Evolutionary conservation across 2,329 filamentous ascomycete genomes (phyloP).

Genomic region (Macroventuria anomochaeta): DNA sequence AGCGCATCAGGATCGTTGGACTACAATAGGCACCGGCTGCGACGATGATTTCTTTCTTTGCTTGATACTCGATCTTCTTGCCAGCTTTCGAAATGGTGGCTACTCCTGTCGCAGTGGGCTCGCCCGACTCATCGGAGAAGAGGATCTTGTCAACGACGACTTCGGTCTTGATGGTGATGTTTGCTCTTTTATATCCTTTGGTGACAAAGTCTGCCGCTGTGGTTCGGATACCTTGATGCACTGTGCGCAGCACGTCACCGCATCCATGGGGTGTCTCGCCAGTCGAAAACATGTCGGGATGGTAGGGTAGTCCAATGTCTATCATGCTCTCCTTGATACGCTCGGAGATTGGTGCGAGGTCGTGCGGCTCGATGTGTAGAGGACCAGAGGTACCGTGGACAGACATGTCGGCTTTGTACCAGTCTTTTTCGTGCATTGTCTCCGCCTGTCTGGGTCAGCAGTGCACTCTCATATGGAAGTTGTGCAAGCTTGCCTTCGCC

Average conservation of each 20-base stretch:
- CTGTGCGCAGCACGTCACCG: slow-evolving; percentile 40
- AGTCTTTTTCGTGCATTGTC: slow-evolving; percentile 64
- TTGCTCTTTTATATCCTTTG: slow-evolving; percentile 48
- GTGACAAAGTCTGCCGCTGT: slow-evolving; percentile 49
- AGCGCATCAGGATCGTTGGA: slow-evolving; percentile 54
- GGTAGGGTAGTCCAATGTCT: slow-evolving; percentile 61
- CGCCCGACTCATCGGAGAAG: slow-evolving; percentile 44
- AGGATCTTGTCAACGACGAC: slow-evolving; percentile 54
- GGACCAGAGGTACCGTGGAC: slow-evolving; percentile 58
- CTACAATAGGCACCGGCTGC: slow-evolving; percentile 44
- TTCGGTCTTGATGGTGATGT: slow-evolving; percentile 45
- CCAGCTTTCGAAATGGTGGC: slow-evolving; percentile 53
- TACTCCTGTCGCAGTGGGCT: slow-evolving; percentile 57
- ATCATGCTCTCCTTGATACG: slow-evolving; percentile 62
- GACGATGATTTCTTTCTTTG: slow-evolving; percentile 44
- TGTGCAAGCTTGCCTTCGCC: slow-evolving; percentile 51
- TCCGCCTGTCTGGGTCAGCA: slow-evolving; percentile 51
- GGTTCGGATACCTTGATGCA: slow-evolving; percentile 39
- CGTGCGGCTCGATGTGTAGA: slow-evolving; percentile 64
- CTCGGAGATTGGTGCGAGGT: slow-evolving; percentile 65
- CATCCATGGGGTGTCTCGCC: slow-evolving; percentile 43
- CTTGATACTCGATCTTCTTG: slow-evolving; percentile 42
- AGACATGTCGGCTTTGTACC: slow-evolving; percentile 59
- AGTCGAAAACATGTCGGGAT: slow-evolving; percentile 66
- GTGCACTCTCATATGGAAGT: fast-evolving